Percentiles rank a stretch among this genome's conserved stretches.
Evolutionary conservation across 768 basidiomycete species (phyloP).

Genomic region (Tubosaeta brunneosetosa): DNA sequence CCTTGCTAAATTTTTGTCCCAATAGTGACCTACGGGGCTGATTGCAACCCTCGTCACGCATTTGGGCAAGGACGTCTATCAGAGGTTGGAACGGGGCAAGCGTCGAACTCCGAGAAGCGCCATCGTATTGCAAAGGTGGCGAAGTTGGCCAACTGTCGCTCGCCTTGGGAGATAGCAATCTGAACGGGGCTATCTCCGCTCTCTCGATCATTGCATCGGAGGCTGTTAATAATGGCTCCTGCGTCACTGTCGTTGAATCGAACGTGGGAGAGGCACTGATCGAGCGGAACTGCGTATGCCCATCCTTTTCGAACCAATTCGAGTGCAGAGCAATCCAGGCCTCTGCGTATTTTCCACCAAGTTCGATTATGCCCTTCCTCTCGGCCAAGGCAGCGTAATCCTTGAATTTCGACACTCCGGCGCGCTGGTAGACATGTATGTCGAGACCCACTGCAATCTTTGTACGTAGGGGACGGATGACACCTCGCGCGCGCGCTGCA

Average conservation of each 20-base stretch:
- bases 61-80: slow-evolving; percentile 30
- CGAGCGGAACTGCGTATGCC: neutral
- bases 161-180: neutral
- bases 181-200: neutral
- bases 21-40: slow-evolving; percentile 37
- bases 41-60: slow-evolving; percentile 30
- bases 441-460: slow-evolving; percentile 35
- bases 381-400: slow-evolving; percentile 28
- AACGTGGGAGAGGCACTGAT: slow-evolving; percentile 9
- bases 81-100: slow-evolving; percentile 24
- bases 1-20: slow-evolving; percentile 29
- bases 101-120: neutral
- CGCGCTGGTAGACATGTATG: slow-evolving; percentile 22
- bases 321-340: slow-evolving; percentile 31
- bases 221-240: slow-evolving; percentile 6
- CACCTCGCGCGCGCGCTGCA: slow-evolving; percentile 27
- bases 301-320: slow-evolving; percentile 14
- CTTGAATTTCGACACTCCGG: slow-evolving; percentile 24
- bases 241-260: slow-evolving; percentile 4
- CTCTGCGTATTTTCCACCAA: slow-evolving; percentile 10
- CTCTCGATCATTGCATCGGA: slow-evolving; percentile 5
- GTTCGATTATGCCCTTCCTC: slow-evolving; percentile 22
- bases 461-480: slow-evolving; percentile 36
- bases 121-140: neutral
- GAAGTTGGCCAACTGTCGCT: neutral